These are phyloP conservation scores for Suzukiozyma palmioleophila DNA, from an alignment of 1,139 yeast genomes.

Conservation along the genomic window DNA sequence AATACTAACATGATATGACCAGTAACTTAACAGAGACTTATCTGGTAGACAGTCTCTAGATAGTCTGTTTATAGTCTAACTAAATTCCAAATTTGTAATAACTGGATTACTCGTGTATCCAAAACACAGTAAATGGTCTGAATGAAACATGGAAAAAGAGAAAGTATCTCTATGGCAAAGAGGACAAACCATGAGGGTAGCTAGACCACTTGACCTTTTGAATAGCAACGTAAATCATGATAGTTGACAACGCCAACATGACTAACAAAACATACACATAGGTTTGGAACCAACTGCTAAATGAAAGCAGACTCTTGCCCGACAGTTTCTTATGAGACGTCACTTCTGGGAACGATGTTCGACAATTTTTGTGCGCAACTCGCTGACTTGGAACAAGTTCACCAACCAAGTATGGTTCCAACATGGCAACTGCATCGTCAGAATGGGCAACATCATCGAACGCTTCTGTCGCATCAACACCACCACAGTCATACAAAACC, in stretches of 20 bases:
- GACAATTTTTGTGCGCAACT: conserved; percentile 4
- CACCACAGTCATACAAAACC: conserved; percentile 64
- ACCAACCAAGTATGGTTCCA: conserved; percentile 36
- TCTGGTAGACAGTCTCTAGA: too few relatives aligned
- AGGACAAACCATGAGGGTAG: background rate
- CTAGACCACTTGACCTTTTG: conserved; percentile 27
- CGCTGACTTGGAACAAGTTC: conserved; percentile 21
- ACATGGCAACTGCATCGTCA: conserved; percentile 38
- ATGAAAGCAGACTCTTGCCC: conserved; percentile 8
- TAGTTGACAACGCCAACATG: conserved; percentile 22
- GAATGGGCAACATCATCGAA: conserved; percentile 53
- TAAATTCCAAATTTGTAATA: too few relatives aligned
- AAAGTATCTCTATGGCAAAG: too few relatives aligned
- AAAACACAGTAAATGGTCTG: too few relatives aligned
- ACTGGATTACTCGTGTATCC: too few relatives aligned
- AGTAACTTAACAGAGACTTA: too few relatives aligned
- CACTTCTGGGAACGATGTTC: background rate
- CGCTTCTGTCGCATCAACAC: conserved; percentile 65
- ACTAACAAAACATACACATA: conserved; percentile 18
- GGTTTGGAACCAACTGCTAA: conserved; percentile 14
- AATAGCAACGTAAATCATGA: conserved; percentile 21
- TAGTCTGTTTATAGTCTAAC: too few relatives aligned
- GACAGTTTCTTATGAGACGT: conserved; percentile 5
- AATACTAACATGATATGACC: too few relatives aligned
- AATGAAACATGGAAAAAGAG: too few relatives aligned